Evolutionary conservation across 805 yeast species (phyloP), one percentile per base, ranked within the genome.

Genomic region (Pichia exigua): DNA sequence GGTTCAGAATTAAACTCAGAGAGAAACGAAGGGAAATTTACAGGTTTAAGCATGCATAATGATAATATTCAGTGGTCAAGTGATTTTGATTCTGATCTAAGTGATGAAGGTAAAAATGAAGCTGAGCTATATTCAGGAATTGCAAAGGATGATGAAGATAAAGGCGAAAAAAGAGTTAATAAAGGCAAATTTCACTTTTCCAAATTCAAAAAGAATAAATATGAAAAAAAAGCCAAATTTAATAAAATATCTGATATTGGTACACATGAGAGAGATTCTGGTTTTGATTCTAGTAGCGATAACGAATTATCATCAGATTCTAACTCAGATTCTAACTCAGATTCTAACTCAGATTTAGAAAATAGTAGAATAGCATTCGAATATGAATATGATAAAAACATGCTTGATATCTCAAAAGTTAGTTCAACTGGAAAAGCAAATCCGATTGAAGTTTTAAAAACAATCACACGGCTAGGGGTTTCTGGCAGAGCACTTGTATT

Each of bases 401-500:
- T 48, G 17, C 22, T 48, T 27, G 13, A 32, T 10, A 12, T 38
- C 6, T 10, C 24, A 4, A 26, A 32, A 15, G 2, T 22, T 4
- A 48, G 46, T 17, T 21, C 21, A 5, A 26, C 13, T 10, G 18
- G 22, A 11, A 41, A 44, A 18, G 22, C 35, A 39, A 52, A 49
- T 1, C 43, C 57, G 40, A 53, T 56, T 5, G 74, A 77, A 0
- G 52, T 75, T 27, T 49, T 76, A 6, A 75, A 65, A 46, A 65
- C 78, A 61, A 76, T 76, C 5, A 71, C 76, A 18, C 74, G 78
- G 49, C 65, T 85, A 40, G 92, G 91, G 6, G 77, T 79, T 2
- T 76, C 83, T 1, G 94, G 96, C 1, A 73, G 73, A 48, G 75
- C 82, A 44, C 72, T 85, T 70, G 83, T 85, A 3, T 90, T 91